Conservation (phyloP, 2,329 filamentous ascomycete genomes). For the Diaporthe aspalathi region DNA sequence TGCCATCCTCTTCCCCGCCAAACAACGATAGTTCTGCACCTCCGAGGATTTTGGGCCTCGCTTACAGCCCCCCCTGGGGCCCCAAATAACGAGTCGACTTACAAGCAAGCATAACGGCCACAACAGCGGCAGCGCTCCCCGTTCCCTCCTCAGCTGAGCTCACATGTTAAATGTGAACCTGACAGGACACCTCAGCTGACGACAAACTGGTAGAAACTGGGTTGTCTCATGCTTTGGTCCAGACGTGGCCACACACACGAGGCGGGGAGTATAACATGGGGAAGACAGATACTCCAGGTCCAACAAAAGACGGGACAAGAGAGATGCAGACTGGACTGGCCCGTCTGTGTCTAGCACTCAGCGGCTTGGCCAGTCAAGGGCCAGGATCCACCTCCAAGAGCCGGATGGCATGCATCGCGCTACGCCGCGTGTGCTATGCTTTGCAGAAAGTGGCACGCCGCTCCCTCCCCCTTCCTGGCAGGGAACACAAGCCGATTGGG, state of each 20-base stretch:
- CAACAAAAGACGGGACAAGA: not conserved
- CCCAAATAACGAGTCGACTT: not conserved
- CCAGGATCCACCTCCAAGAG: not conserved
- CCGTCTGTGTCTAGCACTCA: not conserved
- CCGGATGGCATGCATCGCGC: slow-evolving; percentile 29
- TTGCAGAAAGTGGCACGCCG: slow-evolving; percentile 18
- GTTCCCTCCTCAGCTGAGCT: not conserved
- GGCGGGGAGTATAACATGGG: not conserved
- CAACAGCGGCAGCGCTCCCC: slow-evolving; percentile 1
- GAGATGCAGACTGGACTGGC: slow-evolving; percentile 3
- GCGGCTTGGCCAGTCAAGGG: not conserved
- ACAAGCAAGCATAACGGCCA: too few relatives aligned
- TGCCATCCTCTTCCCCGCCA: not conserved
- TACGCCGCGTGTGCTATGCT: slow-evolving; percentile 28
- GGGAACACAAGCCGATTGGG: slow-evolving; percentile 15
- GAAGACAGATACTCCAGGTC: not conserved
- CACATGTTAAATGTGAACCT: not conserved
- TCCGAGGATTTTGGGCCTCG: not conserved
- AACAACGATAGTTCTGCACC: not conserved
- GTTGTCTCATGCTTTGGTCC: slow-evolving; percentile 7
- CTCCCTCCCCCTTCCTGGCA: not conserved
- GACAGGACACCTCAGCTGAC: not conserved
- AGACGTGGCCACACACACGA: slow-evolving; percentile 1
- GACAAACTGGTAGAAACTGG: slow-evolving; percentile 1
- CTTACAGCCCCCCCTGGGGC: not conserved